Base-by-base conservation (phyloP, 2,329 filamentous ascomycete species). In the Rutstroemia sp. region DNA sequence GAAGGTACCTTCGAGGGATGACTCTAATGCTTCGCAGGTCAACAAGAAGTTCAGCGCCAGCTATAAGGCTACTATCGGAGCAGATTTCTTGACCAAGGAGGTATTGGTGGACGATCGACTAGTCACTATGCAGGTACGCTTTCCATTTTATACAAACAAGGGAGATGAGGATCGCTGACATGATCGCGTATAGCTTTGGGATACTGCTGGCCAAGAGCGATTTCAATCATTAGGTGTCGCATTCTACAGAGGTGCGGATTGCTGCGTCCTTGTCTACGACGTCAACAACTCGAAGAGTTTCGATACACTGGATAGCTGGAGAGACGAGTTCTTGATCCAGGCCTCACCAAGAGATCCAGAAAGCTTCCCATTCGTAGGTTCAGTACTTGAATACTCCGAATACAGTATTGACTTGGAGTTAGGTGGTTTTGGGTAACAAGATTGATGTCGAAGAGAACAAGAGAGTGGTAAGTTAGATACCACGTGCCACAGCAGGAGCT, bases 1-100 rank as follows among this genome's bases (percentile, higher is more conserved):
- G 25, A 38, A 27, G 19, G 42, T 49, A 21, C 16, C 27, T 17
- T n/a, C n/a, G 30, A 14, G 40, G 8, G 17, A 16, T 30, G 21
- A 38, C 27, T 60, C 62, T 66, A 55, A 67, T 60, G 49, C 44
- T 36, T 57, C 54, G 48, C 57, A 97, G 92, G 92, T 99, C 82
- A 99, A 99, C 81, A 99, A 99, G 79, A 97, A 99, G 74, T 99
- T 99, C 79, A 96, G 92, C 73, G 92, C 92, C 65, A 96, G 92
- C 78, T 99, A 99, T 84, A 99, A 99, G 78, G 94, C 94, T 58
- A 99, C 94, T 47, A 99, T 99, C 72, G 94, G 94, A 65, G 94
- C 94, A 72, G 94, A 99, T 74, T 99, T 99, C 75, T 80, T 99
- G 60, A 99, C 94, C 56, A 95, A 96, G 73, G 94, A 99, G 77